Base-by-base conservation (phyloP, 768 basidiomycete species). In the Boletus reticulatus region DNA sequence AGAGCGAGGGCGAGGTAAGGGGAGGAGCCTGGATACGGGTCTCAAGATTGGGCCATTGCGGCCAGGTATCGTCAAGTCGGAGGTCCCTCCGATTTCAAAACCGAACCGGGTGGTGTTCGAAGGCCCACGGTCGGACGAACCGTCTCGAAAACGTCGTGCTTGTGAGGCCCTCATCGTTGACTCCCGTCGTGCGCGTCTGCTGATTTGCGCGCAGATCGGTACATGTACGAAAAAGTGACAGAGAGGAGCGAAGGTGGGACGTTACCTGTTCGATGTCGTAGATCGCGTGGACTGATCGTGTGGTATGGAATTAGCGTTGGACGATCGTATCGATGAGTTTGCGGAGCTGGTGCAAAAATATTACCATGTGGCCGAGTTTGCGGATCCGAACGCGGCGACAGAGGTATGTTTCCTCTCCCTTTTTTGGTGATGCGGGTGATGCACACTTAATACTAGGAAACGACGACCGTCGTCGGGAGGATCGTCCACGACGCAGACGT, bases 151-250 rank as follows among this genome's bases (percentile, higher is more conserved):
- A 55, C 75, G 72, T 52, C 80, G 85, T 34, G 75, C 78, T 36
- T 89, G 89, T 89, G 67, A 77, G 85, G 55, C 6, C 14, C 11
- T 6, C 34, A 14, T 48, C 36, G 22, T n/a, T 50, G 20, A n/a
- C 24, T 17, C 24, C 39, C 27, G 36, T 6, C 20, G 19, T 16
- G 41, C 24, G 41, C 17, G 29, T 31, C 19, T 48, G 11, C 32
- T 57, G 45, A 62, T 37, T 36, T 37, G 13, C 37, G 43, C 12
- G 37, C 61, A 92, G 89, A 87, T 79, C 83, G 90, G 29, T 98
- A 98, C 69, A 95, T 96, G 94, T 94, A 90, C 65, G 94, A 98
- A 71, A 94, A 92, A 73, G 78, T 89, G 24, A 83, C 84, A 2
- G 90, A 91, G 65, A 78, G 94, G 44, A 88, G 92, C 58, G 88